These are phyloP conservation scores for Diaporthe humulicola DNA, from an alignment of 2,329 filamentous ascomycete genomes.

Conservation along the genomic window DNA sequence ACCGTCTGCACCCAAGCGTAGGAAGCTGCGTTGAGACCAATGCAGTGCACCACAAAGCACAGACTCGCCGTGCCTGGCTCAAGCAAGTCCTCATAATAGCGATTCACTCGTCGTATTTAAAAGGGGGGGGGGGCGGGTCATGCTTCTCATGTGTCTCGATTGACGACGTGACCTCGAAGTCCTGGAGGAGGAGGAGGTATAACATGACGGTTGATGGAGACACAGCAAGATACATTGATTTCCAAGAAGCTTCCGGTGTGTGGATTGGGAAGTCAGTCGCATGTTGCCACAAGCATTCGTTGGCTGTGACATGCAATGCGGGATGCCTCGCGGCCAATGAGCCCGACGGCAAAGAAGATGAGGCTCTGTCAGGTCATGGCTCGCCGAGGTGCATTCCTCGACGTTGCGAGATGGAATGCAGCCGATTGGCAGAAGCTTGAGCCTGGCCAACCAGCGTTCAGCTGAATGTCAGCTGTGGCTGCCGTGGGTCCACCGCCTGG, in stretches of 20 bases:
- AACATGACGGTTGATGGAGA: neutral
- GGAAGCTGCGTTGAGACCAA: constrained; percentile 13
- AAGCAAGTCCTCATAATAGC: neutral
- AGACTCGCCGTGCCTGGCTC: neutral
- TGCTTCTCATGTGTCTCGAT: neutral
- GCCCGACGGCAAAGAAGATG: constrained; percentile 11
- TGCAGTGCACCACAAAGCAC: neutral
- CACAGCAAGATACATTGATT: neutral
- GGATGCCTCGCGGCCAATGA: constrained; percentile 14
- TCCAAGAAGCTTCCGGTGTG: neutral
- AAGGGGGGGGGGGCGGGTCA: too few species aligned
- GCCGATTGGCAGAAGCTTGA: constrained; percentile 36
- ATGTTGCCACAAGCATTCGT: neutral
- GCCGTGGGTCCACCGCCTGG: constrained; percentile 32
- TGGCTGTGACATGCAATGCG: neutral
- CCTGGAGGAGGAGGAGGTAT: neutral
- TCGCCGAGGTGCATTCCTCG: neutral
- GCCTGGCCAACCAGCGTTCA: constrained; percentile 32
- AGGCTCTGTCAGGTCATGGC: constrained; percentile 30
- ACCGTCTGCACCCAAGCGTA: constrained; percentile 21
- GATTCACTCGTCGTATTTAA: neutral
- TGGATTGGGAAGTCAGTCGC: neutral
- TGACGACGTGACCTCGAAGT: neutral
- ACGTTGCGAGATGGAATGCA: constrained; percentile 21
- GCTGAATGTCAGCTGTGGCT: constrained; percentile 25